Conservation (phyloP, 2,329 filamentous ascomycete genomes). For the Esteya vermicola region DNA sequence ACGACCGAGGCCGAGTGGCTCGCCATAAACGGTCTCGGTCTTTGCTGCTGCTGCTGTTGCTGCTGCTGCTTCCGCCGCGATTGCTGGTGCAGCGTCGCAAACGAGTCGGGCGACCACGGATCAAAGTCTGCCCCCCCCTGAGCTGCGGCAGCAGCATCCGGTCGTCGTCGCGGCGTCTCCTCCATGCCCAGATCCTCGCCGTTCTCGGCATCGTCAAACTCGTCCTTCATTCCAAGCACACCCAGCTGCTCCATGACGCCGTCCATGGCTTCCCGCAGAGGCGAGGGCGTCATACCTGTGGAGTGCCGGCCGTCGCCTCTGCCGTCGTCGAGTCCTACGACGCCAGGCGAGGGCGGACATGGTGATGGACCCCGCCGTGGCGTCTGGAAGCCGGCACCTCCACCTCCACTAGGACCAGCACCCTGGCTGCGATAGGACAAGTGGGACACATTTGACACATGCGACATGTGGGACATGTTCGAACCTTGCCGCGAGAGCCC, state of each 20-base stretch:
- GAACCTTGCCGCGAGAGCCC: conserved; percentile 17
- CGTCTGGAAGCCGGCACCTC: conserved; percentile 37
- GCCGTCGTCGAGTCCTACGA: too few relatives aligned
- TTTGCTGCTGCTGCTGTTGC: conserved; percentile 9
- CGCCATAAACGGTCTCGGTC: conserved; percentile 53
- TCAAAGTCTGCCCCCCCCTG: conserved; percentile 26
- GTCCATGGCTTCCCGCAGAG: conserved; percentile 88
- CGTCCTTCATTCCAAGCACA: conserved; percentile 57
- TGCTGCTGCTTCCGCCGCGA: conserved; percentile 19
- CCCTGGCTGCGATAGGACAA: conserved; percentile 20
- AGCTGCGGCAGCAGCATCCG: conserved; percentile 32
- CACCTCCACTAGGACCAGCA: too few relatives aligned
- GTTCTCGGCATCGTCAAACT: conserved; percentile 23
- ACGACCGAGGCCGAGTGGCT: conserved; percentile 51
- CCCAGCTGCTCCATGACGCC: conserved; percentile 93
- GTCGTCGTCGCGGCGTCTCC: too few relatives aligned
- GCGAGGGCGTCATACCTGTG: conserved; percentile 91
- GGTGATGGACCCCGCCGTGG: conserved; percentile 49
- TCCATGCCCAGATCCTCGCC: too few relatives aligned
- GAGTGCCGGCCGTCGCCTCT: too few relatives aligned
- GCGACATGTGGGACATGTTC: too few relatives aligned
- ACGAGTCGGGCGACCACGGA: conserved; percentile 86
- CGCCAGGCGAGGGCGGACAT: conserved; percentile 51
- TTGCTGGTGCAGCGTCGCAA: conserved; percentile 41
- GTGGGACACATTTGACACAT: too few relatives aligned